Evolutionary conservation across 2,329 filamentous ascomycete genomes (phyloP).

Genomic region (Colletotrichum endophyticum): DNA sequence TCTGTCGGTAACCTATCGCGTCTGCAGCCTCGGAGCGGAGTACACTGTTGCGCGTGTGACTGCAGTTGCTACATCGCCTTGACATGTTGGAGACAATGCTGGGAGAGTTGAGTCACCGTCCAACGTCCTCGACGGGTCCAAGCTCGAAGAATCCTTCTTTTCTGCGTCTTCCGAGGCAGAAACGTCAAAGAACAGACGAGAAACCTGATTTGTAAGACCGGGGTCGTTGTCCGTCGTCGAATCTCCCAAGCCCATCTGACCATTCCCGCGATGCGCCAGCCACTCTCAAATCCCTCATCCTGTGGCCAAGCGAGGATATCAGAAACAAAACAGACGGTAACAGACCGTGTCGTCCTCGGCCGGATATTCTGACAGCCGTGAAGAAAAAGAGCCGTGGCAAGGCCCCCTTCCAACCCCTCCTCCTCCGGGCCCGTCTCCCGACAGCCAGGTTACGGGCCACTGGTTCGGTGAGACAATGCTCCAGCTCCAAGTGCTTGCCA

Average conservation of each 20-base stretch:
- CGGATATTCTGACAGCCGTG: not conserved
- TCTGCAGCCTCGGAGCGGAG: not conserved
- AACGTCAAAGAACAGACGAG: not conserved
- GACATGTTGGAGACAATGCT: not conserved
- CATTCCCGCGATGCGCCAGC: not conserved
- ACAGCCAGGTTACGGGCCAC: not conserved
- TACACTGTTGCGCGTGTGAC: not conserved
- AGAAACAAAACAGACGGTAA: not conserved
- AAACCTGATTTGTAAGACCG: not conserved
- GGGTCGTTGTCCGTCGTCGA: not conserved
- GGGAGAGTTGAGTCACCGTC: not conserved
- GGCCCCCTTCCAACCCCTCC: not conserved
- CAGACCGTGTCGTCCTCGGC: not conserved
- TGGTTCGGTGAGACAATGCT: not conserved
- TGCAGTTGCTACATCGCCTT: not conserved
- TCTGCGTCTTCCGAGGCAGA: not conserved
- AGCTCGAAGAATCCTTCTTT: not conserved
- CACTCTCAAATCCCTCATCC: not conserved
- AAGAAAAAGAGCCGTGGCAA: not conserved
- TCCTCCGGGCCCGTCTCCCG: not conserved
- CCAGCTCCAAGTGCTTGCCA: not conserved
- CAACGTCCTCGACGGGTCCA: not conserved
- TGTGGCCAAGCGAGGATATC: not conserved
- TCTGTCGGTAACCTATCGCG: slow-evolving; percentile 13
- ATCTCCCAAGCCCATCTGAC: not conserved